Evolutionary conservation across 768 basidiomycete genomes (phyloP), one percentile per base, ranked within the genome.

Genomic region (Russula ochroleuca): DNA sequence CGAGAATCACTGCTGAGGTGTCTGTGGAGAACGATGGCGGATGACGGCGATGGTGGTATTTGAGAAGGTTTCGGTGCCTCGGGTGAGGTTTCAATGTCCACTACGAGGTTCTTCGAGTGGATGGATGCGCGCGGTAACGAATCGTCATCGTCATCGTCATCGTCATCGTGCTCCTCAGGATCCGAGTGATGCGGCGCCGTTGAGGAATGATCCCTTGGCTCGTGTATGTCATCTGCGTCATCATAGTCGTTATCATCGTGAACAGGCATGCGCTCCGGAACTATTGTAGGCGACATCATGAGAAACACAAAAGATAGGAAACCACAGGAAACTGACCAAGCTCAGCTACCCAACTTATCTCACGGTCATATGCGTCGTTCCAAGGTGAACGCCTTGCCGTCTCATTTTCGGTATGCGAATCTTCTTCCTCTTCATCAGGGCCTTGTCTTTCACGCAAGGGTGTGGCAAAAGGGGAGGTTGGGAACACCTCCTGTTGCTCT

Each of bases 311-410:
- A 28, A 19, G 2, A 53, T 0, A 28, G 25, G 17, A n/a, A 37
- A 47, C 35, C 11, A 45, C 47, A 48, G 8, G n/a, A 37, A 47
- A 76, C 83, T 68, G 69, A 89, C 90, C 85, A 71, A 81, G 86
- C 52, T 85, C 83, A 47, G 87, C 88, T 41, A 89, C 78, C 90
- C 90, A 92, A 69, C 90, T 92, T 50, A 79, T 81, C 68, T 85
- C 85, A 48, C 83, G 81, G 51, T 81, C 71, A 33, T 57, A 68
- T 9, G 69, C 67, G 14, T 68, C 70, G 15, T 63, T 66, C 63
- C 71, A 64, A 2, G 71, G 66, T 11, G 70, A 68, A 37, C 68
- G 69, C 37, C 70, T 58, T 40, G 70, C 33, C 31, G 73, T 68
- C n/a, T 70, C 70, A 53, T 71, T 72, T 38, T 67, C 66, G 9